Conservation (phyloP, 345 rosid species). For the Boechera retrofracta region DNA sequence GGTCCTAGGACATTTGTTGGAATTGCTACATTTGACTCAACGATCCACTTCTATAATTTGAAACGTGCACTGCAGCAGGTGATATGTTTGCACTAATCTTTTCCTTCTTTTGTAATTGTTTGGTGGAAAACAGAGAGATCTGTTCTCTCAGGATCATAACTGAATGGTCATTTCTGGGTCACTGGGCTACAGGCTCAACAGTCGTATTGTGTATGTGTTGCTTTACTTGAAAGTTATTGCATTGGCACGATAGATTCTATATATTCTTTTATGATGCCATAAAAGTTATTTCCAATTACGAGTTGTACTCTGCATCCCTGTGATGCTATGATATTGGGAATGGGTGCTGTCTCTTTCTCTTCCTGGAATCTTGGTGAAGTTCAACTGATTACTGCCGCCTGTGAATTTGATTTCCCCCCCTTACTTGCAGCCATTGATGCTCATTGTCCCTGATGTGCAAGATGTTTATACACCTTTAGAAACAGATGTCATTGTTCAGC, state of each 20-base stretch:
- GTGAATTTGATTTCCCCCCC: conserved; percentile 28
- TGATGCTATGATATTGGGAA: conserved; percentile 15
- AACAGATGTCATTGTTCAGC: conserved; percentile 82
- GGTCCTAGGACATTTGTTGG: conserved; percentile 98
- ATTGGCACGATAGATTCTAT: neutral
- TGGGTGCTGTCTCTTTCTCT: conserved; percentile 8
- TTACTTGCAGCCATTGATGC: conserved; percentile 89
- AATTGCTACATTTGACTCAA: conserved; percentile 94
- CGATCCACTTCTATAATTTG: conserved; percentile 94
- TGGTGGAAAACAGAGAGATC: conserved; percentile 16
- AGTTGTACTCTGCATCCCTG: conserved; percentile 9
- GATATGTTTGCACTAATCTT: conserved; percentile 27
- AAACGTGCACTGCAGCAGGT: conserved; percentile 96
- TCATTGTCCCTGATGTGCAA: conserved; percentile 88
- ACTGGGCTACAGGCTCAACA: conserved; percentile 17
- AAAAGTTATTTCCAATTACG: conserved; percentile 10
- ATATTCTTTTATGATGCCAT: conserved; percentile 9
- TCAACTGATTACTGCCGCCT: conserved; percentile 59
- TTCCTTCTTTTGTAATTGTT: conserved; percentile 21
- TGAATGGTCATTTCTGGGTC: neutral
- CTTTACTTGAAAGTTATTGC: conserved; percentile 15
- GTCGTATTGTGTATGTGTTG: conserved; percentile 6
- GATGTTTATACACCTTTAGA: conserved; percentile 94
- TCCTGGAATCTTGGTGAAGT: conserved; percentile 33
- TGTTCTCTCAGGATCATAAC: conserved; percentile 7